Evolutionary conservation across 495 filamentous ascomycete genomes (phyloP).

Genomic region (Cairneyella variabilis): DNA sequence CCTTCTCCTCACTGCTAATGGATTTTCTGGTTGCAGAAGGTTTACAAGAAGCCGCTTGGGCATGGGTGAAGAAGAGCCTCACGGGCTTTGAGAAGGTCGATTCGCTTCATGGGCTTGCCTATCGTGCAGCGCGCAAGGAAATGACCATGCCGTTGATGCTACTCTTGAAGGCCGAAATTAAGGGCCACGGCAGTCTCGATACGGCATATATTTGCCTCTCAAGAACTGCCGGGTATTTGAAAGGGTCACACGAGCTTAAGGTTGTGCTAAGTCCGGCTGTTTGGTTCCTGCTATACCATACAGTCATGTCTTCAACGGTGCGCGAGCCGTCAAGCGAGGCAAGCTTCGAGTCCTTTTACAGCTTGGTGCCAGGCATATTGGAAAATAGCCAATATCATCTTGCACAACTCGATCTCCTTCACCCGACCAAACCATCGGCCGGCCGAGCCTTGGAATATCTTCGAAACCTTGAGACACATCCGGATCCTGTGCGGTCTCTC

Average conservation of each 20-base stretch:
- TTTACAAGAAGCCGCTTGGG: conserved; percentile 24
- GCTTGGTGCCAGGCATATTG: conserved; percentile 7
- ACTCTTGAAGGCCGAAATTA: conserved; percentile 12
- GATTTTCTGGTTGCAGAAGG: conserved; percentile 35
- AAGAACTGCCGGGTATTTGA: conserved; percentile 13
- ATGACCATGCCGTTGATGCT: conserved; percentile 7
- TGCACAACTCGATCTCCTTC: conserved; percentile 18
- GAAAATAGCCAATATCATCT: background rate
- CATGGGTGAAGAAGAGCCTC: conserved; percentile 26
- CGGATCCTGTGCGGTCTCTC: background rate
- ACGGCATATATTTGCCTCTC: conserved; percentile 14
- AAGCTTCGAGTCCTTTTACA: conserved; percentile 19
- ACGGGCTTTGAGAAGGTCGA: background rate
- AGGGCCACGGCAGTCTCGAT: conserved; percentile 2
- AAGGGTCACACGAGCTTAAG: background rate
- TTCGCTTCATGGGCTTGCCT: background rate
- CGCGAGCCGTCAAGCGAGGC: conserved; percentile 3
- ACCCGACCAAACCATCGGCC: conserved; percentile 20
- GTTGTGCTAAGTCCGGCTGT: background rate
- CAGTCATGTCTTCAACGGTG: background rate
- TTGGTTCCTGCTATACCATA: background rate
- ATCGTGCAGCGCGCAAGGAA: background rate
- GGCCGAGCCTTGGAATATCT: conserved; percentile 16
- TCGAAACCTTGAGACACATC: background rate
- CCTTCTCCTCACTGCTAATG: conserved; percentile 24